Base-by-base conservation (phyloP, 306 rosid species). In the Medicago ruthenica region DNA sequence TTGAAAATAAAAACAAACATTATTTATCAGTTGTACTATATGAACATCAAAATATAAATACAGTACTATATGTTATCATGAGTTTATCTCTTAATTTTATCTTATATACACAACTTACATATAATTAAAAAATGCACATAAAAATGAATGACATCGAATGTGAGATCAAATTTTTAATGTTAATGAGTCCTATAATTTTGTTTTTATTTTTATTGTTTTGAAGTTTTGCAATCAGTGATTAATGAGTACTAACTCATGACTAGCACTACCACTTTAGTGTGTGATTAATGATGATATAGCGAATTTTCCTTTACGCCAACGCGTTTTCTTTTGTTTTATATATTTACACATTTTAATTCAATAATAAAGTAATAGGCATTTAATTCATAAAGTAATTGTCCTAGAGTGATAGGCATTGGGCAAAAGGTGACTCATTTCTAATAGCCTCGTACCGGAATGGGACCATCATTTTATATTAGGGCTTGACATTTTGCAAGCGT, bases 311-410 rank as follows among this genome's bases (percentile, higher is more conserved):
- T 76, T 81, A 16, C n/a, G 48, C 40, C 70, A 45, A 76, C 70
- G 75, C 81, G 50, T 55, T 76, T 81, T 81, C 59, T 31, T 37
- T 58, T 15, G 59, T 68, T 59, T 41, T 18, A n/a, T n/a, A n/a
- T n/a, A 21, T 10, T 51, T 55, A 5, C 5, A 61, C 11, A 15
- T 14, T 7, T 13, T 60, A 60, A 8, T 7, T 1, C 42, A 48
- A n/a, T n/a, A n/a, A n/a, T n/a, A n/a, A n/a, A n/a, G n/a, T n/a
- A n/a, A n/a, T n/a, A n/a, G n/a, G n/a, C n/a, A n/a, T 7, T 13
- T 60, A 60, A 8, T 7, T 1, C 42, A 48, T 15, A 48, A 48
- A 48, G 55, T 15, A 5, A 13, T 48, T 18, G 55, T 15, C 57
- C 57, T 50, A 50, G 3, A 7, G 4, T 22, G 16, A 70, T 50